phyloP scores from a whole-genome alignment of 1,139 yeast genomes.

The Lodderomyces elongisporus region DNA sequence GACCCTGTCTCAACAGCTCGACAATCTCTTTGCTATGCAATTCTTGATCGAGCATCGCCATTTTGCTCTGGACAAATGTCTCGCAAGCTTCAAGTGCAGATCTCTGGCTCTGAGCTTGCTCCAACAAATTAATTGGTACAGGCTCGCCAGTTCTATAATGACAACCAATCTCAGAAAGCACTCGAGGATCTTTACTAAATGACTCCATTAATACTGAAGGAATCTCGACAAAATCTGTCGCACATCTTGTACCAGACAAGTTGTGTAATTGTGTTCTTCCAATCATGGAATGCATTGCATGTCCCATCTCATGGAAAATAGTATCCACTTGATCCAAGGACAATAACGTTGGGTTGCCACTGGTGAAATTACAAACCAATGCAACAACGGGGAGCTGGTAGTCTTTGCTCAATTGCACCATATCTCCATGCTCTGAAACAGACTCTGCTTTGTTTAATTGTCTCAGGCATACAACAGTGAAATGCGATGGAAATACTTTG shows the following conservation, averaged over 20 bases:
- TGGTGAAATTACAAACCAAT: constrained; percentile 71
- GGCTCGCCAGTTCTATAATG: constrained; percentile 69
- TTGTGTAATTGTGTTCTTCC: constrained; percentile 89
- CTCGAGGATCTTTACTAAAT: constrained; percentile 79
- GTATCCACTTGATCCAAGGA: constrained; percentile 84
- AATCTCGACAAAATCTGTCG: constrained; percentile 92
- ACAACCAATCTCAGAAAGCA: constrained; percentile 64
- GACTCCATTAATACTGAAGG: constrained; percentile 95
- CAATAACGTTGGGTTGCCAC: constrained; percentile 40
- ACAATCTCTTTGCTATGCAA: constrained; percentile 51
- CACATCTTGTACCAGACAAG: constrained; percentile 91
- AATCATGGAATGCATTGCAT: constrained; percentile 96
- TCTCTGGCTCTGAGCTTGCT: constrained; percentile 48
- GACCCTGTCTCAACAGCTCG: constrained; percentile 17
- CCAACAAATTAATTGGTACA: constrained; percentile 47
- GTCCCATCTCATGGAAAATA: constrained; percentile 97
- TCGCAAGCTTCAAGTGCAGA: constrained; percentile 64
- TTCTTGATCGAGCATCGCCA: constrained; percentile 84
- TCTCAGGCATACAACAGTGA: constrained; percentile 93
- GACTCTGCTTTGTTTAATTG: constrained; percentile 30
- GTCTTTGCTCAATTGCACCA: constrained; percentile 50
- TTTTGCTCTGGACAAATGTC: constrained; percentile 78
- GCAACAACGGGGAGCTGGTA: constrained; percentile 89
- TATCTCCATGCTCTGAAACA: constrained; percentile 26
- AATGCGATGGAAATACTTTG: constrained; percentile 76